Evolutionary conservation across 495 filamentous ascomycete genomes (phyloP), one percentile per base, ranked within the genome.

Genomic region (Pseudomonodictys pantanalensis): DNA sequence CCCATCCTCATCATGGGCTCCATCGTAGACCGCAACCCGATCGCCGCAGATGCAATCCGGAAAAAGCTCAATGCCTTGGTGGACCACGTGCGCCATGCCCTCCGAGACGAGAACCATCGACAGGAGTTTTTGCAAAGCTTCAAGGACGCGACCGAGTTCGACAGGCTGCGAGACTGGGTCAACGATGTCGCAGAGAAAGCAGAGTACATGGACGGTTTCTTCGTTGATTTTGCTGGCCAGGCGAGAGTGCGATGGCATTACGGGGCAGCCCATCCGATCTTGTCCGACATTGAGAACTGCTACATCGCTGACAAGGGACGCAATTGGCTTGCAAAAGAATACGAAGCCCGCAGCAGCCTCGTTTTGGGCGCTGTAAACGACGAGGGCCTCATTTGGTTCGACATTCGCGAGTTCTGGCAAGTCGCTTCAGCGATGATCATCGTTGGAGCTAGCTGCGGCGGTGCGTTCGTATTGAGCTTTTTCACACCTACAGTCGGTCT

Each of bases 401-500:
- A 79, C 55, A 47, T 65, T 18, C 66, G 76, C 8, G 77, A 77
- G 52, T 30, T 77, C 7, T 75, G 72, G 72, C 76, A 79, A 43
- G 66, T 79, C 17, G 32, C 57, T 4, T 56, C 52, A 17, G 62
- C 79, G 2, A 30, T 75, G 17, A 24, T 62, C 1, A 65, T 76
- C 18, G 74, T 79, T 4, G 58, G 52, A 18, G 52, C 54, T 22
- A 71, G 71, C 18, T 50, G 66, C 24, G 53, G 66, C 20, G 74
- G 78, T 25, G 71, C 77, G 2, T 73, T 79, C 54, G 61, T 76
- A 46, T 38, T 79, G n/a, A 75, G 72, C 0, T 76, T 65, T 52
- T 72, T 67, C 50, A 78, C 73, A 0, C 77, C 77, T 0, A 79
- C 77, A 2, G 73, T 78, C n/a, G 79, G 79, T 2, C 57, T 81